Evolutionary conservation across 1,284 basidiomycete species (phyloP), one percentile per base, ranked within the genome.

Genomic region (Trichosporon ovoides): DNA sequence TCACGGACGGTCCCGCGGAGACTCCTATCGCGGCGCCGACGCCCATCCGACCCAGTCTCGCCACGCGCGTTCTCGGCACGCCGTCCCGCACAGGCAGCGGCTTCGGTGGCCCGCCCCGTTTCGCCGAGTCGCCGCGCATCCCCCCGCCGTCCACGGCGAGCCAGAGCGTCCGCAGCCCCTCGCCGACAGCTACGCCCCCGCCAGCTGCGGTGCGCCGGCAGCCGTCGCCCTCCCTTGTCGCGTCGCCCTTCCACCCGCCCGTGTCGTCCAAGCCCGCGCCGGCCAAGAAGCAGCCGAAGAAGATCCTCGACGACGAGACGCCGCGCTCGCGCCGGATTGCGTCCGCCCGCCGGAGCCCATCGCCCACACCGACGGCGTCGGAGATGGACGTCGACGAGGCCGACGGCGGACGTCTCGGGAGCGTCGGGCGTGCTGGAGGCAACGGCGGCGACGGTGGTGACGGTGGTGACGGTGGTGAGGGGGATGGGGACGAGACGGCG

Each of bases 101-200:
- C 0, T 76, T 76, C 58, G 56, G 68, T 7, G 74, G 74, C 6
- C 74, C 74, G 22, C 74, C 74, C 2, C 63, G 69, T 38, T 76
- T 76, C 62, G 68, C 73, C 14, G 49, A 46, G 24, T 56, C 34
- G 35, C 56, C 35, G 51, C 60, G 38, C 52, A 40, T 16, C 55
- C 38, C 40, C 7, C 40, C 40, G 22, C 40, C 40, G 11, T 46
- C 22, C 20, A 13, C 40, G 3, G 22, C 40, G 9, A 5, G 5
- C 5, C 28, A 31, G 9, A 31, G 28, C 28, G 24, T 28, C 16
- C 52, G 22, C 18, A 34, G 35, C 40, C 56, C 24, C 28, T 34
- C 40, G 16, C 56, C 28, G 52, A 5, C 38, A 14, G 50, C n/a
- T 6, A 16, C 57, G 46, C 10, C 64, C 35, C 16, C 48, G 53